Evolutionary conservation across 331 rosid species (phyloP).

Genomic region (Stylosanthes scabra): DNA sequence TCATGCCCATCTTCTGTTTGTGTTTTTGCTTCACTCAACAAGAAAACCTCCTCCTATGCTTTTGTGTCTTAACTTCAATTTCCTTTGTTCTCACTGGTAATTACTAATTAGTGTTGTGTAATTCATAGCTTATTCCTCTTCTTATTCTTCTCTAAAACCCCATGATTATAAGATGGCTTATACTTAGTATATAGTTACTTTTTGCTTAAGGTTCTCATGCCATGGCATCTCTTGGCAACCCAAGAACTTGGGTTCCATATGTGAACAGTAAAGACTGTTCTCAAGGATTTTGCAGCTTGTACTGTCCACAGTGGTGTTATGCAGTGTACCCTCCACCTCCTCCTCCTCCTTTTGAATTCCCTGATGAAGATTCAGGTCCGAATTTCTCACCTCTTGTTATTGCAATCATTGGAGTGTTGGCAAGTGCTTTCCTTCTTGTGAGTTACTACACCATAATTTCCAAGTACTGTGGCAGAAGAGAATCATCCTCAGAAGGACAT

Average conservation of each 20-base stretch:
- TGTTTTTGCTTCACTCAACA: conserved; percentile 12
- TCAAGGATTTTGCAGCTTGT: conserved; percentile 68
- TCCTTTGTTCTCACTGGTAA: conserved; percentile 20
- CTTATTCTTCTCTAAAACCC: background rate
- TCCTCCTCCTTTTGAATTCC: conserved; percentile 70
- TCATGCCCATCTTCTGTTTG: conserved; percentile 18
- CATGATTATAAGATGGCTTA: conserved; percentile 23
- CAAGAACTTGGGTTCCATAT: conserved; percentile 71
- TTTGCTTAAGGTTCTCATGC: conserved; percentile 14
- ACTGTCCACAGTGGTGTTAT: conserved; percentile 92
- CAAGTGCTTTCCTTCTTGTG: conserved; percentile 79
- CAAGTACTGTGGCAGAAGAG: conserved; percentile 64
- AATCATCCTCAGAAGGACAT: conserved; percentile 36
- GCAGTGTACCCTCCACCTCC: conserved; percentile 66
- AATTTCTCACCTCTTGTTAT: conserved; percentile 80
- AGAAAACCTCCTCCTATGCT: conserved; percentile 30
- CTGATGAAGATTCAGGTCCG: conserved; percentile 53
- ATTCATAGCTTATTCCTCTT: background rate
- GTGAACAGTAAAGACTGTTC: conserved; percentile 75
- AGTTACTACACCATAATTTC: conserved; percentile 78
- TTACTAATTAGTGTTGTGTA: background rate
- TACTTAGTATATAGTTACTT: background rate
- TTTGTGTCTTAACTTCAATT: conserved; percentile 10
- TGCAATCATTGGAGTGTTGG: conserved; percentile 75
- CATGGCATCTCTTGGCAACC: conserved; percentile 70